phyloP scores from a whole-genome alignment of 805 yeast genomes.

The Lipomyces sp. region DNA sequence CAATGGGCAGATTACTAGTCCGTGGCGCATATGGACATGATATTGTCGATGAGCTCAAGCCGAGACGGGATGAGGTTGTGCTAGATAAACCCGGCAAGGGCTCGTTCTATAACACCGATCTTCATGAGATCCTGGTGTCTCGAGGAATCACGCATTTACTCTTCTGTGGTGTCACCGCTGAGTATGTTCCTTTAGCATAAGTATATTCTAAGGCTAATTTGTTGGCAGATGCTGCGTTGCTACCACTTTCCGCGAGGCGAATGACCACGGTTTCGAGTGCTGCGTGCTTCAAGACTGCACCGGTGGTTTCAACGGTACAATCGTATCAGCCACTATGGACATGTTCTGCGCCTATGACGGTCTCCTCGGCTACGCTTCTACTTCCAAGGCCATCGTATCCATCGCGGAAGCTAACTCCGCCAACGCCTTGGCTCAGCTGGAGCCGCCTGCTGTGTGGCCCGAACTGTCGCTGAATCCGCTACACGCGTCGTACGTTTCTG shows the following conservation, averaged over 20 bases:
- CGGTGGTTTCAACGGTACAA: constrained; percentile 40
- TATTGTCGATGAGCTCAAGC: constrained; percentile 44
- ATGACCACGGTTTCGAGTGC: constrained; percentile 46
- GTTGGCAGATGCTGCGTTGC: constrained; percentile 43
- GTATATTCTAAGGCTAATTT: neutral
- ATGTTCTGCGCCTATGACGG: constrained; percentile 42
- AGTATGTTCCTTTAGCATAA: constrained; percentile 24
- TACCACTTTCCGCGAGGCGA: constrained; percentile 46
- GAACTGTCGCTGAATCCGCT: constrained; percentile 1
- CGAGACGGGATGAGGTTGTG: constrained; percentile 41
- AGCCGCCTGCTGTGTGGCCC: constrained; percentile 13
- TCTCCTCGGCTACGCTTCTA: constrained; percentile 39
- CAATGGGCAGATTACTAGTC: constrained; percentile 45
- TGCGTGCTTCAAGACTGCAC: constrained; percentile 42
- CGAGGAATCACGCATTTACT: constrained; percentile 44
- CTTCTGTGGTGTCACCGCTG: constrained; percentile 46
- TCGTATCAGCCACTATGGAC: constrained; percentile 37
- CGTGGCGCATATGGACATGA: constrained; percentile 47
- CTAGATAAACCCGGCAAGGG: constrained; percentile 48
- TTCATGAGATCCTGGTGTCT: constrained; percentile 42
- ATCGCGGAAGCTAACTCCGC: constrained; percentile 24
- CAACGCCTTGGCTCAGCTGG: constrained; percentile 14
- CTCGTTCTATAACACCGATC: constrained; percentile 45
- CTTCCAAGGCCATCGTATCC: constrained; percentile 21
- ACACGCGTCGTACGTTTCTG: constrained; percentile 17